phyloP scores from a whole-genome alignment of 306 rosid species.

The Castanospermum australe region DNA sequence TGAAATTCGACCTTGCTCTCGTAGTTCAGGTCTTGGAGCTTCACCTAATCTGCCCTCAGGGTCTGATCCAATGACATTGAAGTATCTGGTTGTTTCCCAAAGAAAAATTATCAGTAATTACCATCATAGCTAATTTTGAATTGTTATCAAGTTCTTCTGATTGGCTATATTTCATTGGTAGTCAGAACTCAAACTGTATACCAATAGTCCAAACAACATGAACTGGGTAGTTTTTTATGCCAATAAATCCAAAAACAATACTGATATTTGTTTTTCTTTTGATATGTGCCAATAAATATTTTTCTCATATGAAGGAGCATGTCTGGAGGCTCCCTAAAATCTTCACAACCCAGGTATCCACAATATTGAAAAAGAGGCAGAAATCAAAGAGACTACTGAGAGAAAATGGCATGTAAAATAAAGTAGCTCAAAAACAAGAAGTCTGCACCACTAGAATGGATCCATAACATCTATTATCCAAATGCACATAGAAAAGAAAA shows the following conservation, averaged over 20 bases:
- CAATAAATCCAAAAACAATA: not conserved
- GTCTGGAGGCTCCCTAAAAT: not conserved
- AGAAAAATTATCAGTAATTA: not conserved
- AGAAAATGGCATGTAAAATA: not conserved
- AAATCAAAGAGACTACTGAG: not conserved
- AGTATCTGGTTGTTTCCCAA: slow-evolving; percentile 55
- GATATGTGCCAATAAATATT: not conserved
- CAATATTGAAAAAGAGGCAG: not conserved
- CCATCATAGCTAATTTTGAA: not conserved
- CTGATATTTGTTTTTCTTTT: not conserved
- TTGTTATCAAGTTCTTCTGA: not conserved
- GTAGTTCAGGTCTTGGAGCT: slow-evolving; percentile 96
- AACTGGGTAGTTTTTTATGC: not conserved
- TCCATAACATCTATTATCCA: not conserved
- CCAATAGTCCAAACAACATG: not conserved
- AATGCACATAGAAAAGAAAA: not conserved
- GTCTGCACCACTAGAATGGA: not conserved
- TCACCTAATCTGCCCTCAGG: slow-evolving; percentile 96
- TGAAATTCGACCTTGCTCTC: slow-evolving; percentile 97
- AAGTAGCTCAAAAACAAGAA: not conserved
- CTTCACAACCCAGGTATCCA: not conserved
- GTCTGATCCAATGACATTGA: slow-evolving; percentile 98
- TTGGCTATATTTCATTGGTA: not conserved
- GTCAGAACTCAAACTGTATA: not conserved
- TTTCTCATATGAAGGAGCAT: not conserved